phyloP scores from a whole-genome alignment of 441 rosid species.

The Francoa sonchifolia region DNA sequence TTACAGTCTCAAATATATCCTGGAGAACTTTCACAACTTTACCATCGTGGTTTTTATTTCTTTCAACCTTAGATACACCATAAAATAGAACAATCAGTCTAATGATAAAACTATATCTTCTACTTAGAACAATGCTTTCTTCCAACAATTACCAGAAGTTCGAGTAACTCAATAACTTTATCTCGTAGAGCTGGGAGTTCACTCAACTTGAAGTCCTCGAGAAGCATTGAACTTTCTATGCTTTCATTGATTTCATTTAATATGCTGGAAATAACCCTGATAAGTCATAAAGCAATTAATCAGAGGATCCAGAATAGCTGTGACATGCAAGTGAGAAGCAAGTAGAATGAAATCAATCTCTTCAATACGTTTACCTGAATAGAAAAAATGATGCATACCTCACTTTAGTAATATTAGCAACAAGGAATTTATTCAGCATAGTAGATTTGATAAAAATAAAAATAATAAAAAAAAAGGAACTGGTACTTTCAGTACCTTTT shows the following conservation, averaged over 20 bases:
- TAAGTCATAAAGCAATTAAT: slow-evolving; percentile 12
- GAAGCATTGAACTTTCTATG: slow-evolving; percentile 52
- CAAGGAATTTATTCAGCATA: slow-evolving; percentile 3
- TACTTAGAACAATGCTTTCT: not conserved
- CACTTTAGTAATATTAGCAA: not conserved
- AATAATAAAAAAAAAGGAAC: no score
- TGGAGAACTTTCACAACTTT: slow-evolving; percentile 80
- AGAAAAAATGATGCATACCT: no score
- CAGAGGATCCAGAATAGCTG: slow-evolving; percentile 7
- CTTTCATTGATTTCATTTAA: slow-evolving; percentile 65
- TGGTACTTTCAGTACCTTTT: slow-evolving; percentile 49
- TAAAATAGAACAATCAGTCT: slow-evolving; percentile 5
- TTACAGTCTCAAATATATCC: slow-evolving; percentile 85
- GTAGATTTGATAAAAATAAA: slow-evolving; percentile 3
- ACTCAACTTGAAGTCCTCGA: slow-evolving; percentile 66
- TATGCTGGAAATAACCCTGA: slow-evolving; percentile 51
- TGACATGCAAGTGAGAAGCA: slow-evolving; percentile 5
- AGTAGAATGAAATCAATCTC: not conserved
- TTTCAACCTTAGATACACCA: slow-evolving; percentile 39
- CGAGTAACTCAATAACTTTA: slow-evolving; percentile 58
- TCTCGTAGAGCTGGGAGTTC: slow-evolving; percentile 57
- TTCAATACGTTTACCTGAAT: not conserved
- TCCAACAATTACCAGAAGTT: slow-evolving; percentile 62
- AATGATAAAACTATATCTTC: slow-evolving; percentile 1
- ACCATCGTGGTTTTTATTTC: slow-evolving; percentile 38